These are phyloP conservation scores for Inga oerstediana DNA, from an alignment of 306 rosid species.

Conservation along the genomic window DNA sequence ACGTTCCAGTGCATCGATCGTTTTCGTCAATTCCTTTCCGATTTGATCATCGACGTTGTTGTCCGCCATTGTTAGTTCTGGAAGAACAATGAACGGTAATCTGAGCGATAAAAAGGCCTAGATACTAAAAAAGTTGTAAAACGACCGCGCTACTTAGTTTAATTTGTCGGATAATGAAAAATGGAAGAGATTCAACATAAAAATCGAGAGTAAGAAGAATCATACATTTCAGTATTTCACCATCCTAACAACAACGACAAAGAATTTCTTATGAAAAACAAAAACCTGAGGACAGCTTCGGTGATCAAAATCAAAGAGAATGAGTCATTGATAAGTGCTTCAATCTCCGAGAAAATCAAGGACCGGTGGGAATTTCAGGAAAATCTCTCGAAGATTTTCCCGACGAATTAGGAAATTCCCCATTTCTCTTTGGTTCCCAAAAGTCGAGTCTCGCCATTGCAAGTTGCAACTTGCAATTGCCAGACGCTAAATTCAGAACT, in stretches of 20 bases:
- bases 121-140: not conserved
- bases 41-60: conserved; percentile 34
- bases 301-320: not conserved
- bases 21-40: conserved; percentile 18
- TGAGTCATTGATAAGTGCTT: not conserved
- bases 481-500: not conserved
- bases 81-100: not conserved
- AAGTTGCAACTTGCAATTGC: too few species aligned
- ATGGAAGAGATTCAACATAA: not conserved
- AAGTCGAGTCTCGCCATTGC: not conserved
- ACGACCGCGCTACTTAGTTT: not conserved
- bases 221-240: not conserved
- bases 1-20: conserved; percentile 42
- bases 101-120: not conserved
- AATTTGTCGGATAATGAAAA: conserved; percentile 1
- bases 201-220: not conserved
- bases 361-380: conserved; percentile 3
- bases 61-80: conserved; percentile 49
- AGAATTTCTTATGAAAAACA: not conserved
- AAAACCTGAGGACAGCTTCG: not conserved
- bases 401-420: conserved; percentile 26
- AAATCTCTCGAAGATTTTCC: conserved; percentile 23
- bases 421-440: conserved; percentile 8
- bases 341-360: not conserved
- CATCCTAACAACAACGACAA: conserved; percentile 1